Evolutionary conservation across 2,329 filamentous ascomycete genomes (phyloP).

Genomic region (Fusarium caatingaense): DNA sequence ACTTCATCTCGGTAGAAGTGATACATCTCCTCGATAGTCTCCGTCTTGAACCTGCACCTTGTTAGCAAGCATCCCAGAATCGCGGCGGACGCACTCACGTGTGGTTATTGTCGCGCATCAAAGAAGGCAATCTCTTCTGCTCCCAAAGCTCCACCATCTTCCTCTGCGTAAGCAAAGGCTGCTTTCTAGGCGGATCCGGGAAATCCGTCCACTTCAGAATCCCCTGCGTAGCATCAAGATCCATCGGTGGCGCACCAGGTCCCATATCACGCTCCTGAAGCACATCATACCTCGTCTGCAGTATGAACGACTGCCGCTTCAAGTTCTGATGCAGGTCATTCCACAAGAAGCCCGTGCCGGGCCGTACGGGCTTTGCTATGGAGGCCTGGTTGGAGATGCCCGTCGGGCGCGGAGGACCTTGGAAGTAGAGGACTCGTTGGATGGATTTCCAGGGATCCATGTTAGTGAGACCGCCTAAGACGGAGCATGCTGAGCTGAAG

Average conservation of each 20-base stretch:
- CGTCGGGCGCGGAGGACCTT: constrained; percentile 58
- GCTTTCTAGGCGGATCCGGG: constrained; percentile 65
- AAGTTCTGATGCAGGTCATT: constrained; percentile 66
- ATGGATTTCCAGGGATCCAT: constrained; percentile 64
- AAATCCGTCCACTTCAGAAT: constrained; percentile 69
- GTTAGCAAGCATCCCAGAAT: background rate
- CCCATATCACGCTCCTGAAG: constrained; percentile 61
- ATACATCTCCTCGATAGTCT: constrained; percentile 65
- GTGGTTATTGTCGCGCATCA: constrained; percentile 65
- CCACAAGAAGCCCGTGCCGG: constrained; percentile 59
- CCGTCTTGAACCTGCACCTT: constrained; percentile 60
- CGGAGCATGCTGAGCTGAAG: constrained; percentile 60
- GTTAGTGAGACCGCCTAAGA: constrained; percentile 68
- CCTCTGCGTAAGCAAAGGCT: constrained; percentile 61
- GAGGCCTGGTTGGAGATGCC: constrained; percentile 59
- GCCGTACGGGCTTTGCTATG: constrained; percentile 54
- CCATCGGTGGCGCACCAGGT: constrained; percentile 46
- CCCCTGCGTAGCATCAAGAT: constrained; percentile 59
- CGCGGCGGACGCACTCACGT: constrained; percentile 52
- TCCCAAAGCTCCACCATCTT: constrained; percentile 68
- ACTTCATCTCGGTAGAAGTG: constrained; percentile 65
- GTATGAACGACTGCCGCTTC: constrained; percentile 65
- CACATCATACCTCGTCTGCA: constrained; percentile 68
- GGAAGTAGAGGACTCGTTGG: constrained; percentile 65
- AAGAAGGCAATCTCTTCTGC: constrained; percentile 59